Conservation (phyloP, 495 filamentous ascomycete species). For the Annulohypoxylon bovei region DNA sequence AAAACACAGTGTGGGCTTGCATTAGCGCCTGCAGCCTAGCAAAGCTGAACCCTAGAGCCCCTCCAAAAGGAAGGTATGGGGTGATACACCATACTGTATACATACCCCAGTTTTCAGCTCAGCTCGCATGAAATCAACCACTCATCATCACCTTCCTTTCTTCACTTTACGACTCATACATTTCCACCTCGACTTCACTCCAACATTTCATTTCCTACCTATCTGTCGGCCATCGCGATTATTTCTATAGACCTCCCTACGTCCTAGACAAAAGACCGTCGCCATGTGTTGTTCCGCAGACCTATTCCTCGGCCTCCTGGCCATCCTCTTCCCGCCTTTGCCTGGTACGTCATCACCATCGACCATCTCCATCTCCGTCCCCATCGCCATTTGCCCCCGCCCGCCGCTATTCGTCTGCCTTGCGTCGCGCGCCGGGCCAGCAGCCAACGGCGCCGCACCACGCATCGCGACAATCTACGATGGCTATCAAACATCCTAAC, state of each 20-base stretch:
- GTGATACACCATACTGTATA: constrained; percentile 10
- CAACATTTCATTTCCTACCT: not conserved
- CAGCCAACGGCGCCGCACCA: constrained; percentile 4
- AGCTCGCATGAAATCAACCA: constrained; percentile 17
- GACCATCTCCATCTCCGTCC: constrained; percentile 3
- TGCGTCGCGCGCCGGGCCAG: constrained; percentile 22
- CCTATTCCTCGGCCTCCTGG: constrained; percentile 86
- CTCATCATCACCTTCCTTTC: constrained; percentile 1
- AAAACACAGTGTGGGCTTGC: constrained; percentile 4
- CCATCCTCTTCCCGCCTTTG: constrained; percentile 93
- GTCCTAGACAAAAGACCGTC: not conserved
- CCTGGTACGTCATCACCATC: constrained; percentile 71
- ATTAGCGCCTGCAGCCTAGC: constrained; percentile 16
- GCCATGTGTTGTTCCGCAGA: constrained; percentile 69
- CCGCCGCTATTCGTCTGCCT: constrained; percentile 29
- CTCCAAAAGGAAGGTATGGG: constrained; percentile 19
- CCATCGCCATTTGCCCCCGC: constrained; percentile 14
- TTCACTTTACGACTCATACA: constrained; percentile 15
- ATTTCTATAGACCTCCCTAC: not conserved
- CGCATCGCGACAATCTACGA: constrained; percentile 12
- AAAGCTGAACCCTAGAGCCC: constrained; percentile 1
- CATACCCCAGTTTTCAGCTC: no score
- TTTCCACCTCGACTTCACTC: not conserved
- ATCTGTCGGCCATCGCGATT: not conserved
- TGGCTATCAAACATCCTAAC: constrained; percentile 28